Percentiles rank a stretch among this genome's conserved stretches.
Conservation (phyloP, 208 protist genomes). For the Wallacemonas sp. region DNA sequence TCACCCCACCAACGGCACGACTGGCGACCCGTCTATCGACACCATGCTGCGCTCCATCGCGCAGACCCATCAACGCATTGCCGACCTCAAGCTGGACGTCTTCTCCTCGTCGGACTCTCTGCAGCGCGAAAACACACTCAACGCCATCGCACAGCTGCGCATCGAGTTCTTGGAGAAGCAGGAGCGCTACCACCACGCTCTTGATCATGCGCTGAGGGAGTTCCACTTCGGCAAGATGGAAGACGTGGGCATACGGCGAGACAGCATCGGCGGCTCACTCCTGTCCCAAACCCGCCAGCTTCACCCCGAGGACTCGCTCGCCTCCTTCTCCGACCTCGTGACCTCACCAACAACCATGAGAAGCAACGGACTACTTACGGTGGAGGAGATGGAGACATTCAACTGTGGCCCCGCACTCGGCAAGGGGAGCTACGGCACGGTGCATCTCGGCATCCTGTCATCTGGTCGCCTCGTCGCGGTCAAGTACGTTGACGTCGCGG, state of each 20-base stretch:
- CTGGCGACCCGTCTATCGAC: conserved; percentile 60
- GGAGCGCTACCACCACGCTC: conserved; percentile 65
- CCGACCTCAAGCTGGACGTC: conserved; percentile 61
- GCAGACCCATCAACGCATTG: conserved; percentile 63
- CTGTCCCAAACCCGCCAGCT: conserved; percentile 12
- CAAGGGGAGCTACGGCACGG: conserved; percentile 72
- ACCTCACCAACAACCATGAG: conserved; percentile 14
- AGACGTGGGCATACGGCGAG: conserved; percentile 11
- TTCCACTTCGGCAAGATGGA: conserved; percentile 35
- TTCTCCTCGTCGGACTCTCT: conserved; percentile 39
- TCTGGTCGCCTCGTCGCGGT: conserved; percentile 63
- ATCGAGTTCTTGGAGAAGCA: conserved; percentile 80
- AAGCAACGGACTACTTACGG: conserved; percentile 40
- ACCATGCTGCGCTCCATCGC: conserved; percentile 53
- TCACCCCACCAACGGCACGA: conserved; percentile 30
- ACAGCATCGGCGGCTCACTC: conserved; percentile 14
- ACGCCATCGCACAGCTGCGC: conserved; percentile 61
- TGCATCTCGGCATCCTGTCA: conserved; percentile 61
- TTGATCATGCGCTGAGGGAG: conserved; percentile 38
- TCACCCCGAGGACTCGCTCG: conserved; percentile 5
- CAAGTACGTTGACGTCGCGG: conserved; percentile 65
- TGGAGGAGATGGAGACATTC: conserved; percentile 81
- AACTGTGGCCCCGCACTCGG: conserved; percentile 71
- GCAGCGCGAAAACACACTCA: conserved; percentile 66
- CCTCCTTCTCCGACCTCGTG: neutral